Evolutionary conservation across 768 basidiomycete genomes (phyloP).

Genomic region (Glaciozyma antarctica): DNA sequence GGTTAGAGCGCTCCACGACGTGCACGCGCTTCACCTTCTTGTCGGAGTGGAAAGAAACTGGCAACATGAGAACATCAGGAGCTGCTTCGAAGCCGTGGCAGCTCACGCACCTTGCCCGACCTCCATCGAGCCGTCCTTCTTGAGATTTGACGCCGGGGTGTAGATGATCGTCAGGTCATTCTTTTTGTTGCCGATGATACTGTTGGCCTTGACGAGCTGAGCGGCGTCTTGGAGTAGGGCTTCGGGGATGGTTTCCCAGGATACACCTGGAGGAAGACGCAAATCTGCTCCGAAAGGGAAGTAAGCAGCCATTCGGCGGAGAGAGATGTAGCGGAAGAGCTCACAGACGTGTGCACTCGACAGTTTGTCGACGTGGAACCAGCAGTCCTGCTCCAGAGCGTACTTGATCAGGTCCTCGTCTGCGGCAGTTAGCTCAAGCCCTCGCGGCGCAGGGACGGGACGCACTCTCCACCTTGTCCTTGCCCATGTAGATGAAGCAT

Average conservation of each 20-base stretch:
- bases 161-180: slow-evolving; percentile 92
- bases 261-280: slow-evolving; percentile 63
- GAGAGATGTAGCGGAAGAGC: neutral
- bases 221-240: slow-evolving; percentile 71
- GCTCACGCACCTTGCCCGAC: no score
- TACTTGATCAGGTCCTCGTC: slow-evolving; percentile 94
- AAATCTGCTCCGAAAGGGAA: slow-evolving; percentile 74
- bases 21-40: slow-evolving; percentile 76
- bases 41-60: slow-evolving; percentile 83
- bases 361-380: slow-evolving; percentile 89
- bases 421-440: slow-evolving; percentile 38
- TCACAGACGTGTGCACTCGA: slow-evolving; percentile 10
- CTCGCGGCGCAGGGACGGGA: slow-evolving; percentile 15
- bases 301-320: slow-evolving; percentile 49
- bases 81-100: no score
- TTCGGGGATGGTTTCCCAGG: slow-evolving; percentile 79
- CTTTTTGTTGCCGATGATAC: slow-evolving; percentile 8
- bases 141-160: slow-evolving; percentile 51
- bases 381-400: slow-evolving; percentile 45
- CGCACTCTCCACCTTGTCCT: slow-evolving; percentile 91
- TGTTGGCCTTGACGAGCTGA: slow-evolving; percentile 78
- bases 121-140: no score
- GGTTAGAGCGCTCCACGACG: slow-evolving; percentile 69
- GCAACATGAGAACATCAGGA: neutral
- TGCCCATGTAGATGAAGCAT: slow-evolving; percentile 43